Base-by-base conservation (phyloP, 2,329 filamentous ascomycete species). In the Beauveria sp. region DNA sequence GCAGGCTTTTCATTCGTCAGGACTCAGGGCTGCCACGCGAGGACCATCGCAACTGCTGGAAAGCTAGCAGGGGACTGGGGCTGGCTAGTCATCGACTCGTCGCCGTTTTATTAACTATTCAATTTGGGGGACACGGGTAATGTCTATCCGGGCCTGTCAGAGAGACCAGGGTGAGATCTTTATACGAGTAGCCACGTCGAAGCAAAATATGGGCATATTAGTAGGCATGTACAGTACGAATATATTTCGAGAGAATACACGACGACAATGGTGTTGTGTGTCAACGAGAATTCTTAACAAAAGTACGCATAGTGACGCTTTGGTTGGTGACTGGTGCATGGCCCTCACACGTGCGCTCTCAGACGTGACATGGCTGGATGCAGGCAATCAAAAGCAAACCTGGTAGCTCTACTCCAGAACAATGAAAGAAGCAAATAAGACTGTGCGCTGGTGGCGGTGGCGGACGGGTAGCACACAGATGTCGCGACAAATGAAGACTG, bases 91-190 rank as follows among this genome's bases (percentile, higher is more conserved):
- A 37, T 56, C 43, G 41, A 20, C 41, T 56, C 26, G 24, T 43
- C 54, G 54, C 37, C 18, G 54, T 20, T 37, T n/a, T 41, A 40
- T 12, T 50, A 7, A 26, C n/a, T 48, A 34, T 58, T 59, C 50
- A 54, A 61, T 61, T 61, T 61, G 44, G 58, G 58, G 51, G 51
- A 43, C 48, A 44, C 58, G 51, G 51, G 43, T 24, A 43, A 51
- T 22, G 14, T 37, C 9, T 41, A 59, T 37, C 58, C 34, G 51
- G 51, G 26, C n/a, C n/a, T 57, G 41, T 59, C 57, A 46, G 41
- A 54, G 37, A 16, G 30, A 26, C 5, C 41, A 10, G 40, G 48
- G 57, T 34, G 3, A 34, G 14, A 44, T 37, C 28, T 37, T 34
- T 37, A 14, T 10, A 24, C 22, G 22, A 24, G 22, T 24, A 56